Base-by-base conservation (phyloP, 352 stramenopile genomes). In the Phytophthora tubulina region DNA sequence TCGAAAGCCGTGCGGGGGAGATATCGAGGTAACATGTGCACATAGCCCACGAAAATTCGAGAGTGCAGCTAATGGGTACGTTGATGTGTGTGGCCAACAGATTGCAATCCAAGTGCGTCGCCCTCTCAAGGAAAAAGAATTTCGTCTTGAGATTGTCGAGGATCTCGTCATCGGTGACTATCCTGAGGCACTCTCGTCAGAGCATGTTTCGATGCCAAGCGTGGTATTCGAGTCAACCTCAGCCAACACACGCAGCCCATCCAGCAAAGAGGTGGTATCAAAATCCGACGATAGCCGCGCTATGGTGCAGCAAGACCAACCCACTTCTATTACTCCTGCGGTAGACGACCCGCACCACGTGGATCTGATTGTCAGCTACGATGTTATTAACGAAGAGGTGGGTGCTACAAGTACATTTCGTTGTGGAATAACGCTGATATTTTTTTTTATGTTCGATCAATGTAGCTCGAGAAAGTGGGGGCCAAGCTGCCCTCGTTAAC, bases 331-430 rank as follows among this genome's bases (percentile, higher is more conserved):
- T 3, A 14, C 46, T 31, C 14, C 33, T 33, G 41, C 55, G 2
- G 3, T 65, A 6, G 72, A 75, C 7, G 72, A 95, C 48, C 82
- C 85, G 5, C 86, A 93, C 42, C 67, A 88, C 67, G 55, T 91
- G 10, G 86, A 94, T 69, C 38, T 92, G 46, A 92, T 95, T 56
- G 58, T 93, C 53, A 95, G 88, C 75, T 95, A 95, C 75, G 88
- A 95, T 58, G 86, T 95, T 58, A 92, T 95, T 15, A 92, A 88
- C 42, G 85, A 95, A 76, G 88, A 95, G 83, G 88, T 95, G 60
- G 57, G 50, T 31, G 32, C 33, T 31, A 3, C 35, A 44, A 31
- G 30, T 15, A 6, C 15, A 42, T n/a, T 45, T 39, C 15, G 9
- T 41, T 54, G 35, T 30, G 14, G 32, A 15, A 9, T 33, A 44